Conservation (phyloP, 2,329 filamentous ascomycete genomes). For the Cercospora canescens region DNA sequence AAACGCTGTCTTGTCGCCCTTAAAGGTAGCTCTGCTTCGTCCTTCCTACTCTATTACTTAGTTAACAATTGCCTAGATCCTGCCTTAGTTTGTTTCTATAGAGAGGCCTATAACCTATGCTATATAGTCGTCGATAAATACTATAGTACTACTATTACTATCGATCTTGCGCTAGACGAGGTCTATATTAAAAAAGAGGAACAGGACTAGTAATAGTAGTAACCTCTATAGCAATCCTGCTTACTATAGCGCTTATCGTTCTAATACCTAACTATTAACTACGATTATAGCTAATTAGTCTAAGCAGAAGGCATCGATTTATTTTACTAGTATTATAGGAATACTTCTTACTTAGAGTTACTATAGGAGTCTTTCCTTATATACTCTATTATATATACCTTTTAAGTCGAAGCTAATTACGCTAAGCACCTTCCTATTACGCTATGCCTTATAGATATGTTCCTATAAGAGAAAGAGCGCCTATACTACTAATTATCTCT, state of each 20-base stretch:
- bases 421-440: background rate
- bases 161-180: background rate
- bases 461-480: background rate
- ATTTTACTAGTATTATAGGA: background rate
- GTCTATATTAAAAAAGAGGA: background rate
- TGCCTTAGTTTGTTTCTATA: background rate
- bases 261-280: background rate
- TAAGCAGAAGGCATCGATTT: background rate
- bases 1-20: background rate
- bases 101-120: background rate
- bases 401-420: background rate
- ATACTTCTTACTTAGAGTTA: background rate
- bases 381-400: background rate
- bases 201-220: background rate
- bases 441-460: background rate
- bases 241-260: background rate
- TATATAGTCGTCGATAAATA: background rate
- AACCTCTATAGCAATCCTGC: background rate
- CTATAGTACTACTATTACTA: background rate
- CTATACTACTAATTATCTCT: background rate
- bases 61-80: background rate
- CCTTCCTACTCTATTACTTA: background rate
- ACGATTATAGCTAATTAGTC: background rate
- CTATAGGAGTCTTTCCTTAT: background rate
- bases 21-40: background rate